Evolutionary conservation across 23 red algal species (phyloP), one percentile per base, ranked within the genome.

Genomic region (Gracilaria vermiculophylla): DNA sequence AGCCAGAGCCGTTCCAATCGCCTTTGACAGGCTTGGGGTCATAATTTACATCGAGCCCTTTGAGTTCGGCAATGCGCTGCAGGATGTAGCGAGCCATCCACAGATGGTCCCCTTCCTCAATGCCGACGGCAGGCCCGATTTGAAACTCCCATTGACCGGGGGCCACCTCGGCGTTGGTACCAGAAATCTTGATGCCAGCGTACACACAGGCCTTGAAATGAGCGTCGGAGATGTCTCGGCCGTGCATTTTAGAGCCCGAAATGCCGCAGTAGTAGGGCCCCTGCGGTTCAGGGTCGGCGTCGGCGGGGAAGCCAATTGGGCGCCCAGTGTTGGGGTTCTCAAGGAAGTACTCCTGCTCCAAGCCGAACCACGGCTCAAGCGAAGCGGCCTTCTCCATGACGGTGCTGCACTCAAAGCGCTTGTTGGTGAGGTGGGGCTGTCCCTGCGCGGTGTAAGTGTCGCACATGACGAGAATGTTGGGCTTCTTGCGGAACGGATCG

Each of bases 261-360:
- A 92, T 62, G 19, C 97, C 97, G 53, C 97, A 99, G 55, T 99
- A 99, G 80, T 99, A 99, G 27, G 82, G 69, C 10, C 86, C 86
- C 73, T 99, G 97, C 11, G 92, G 88, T 50, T 84, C 89, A 47
- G 97, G 97, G 25, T 94, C 80, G 25, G 80, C 89, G n/a, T 94
- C 52, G 2, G 87, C 80, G 1, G 97, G 97, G 25, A 91, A 99
- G 17, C 97, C 97, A 11, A 99, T 42, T 20, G 97, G 97, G 29
- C 81, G 71, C 10, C 88, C 92, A 27, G 92, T 92, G 21, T 79
- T 56, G 19, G 88, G 87, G 34, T 92, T 77, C 50, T 94, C 83
- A 31, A 99, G 45, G 62, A 94, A 94, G 65, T 99, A 99, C 81
- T 99, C 97, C 80, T 99, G 97, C 57, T 99, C 97, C 41, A 99